Evolutionary conservation across 1,284 basidiomycete genomes (phyloP).

Genomic region (Fomitopsis palustris): DNA sequence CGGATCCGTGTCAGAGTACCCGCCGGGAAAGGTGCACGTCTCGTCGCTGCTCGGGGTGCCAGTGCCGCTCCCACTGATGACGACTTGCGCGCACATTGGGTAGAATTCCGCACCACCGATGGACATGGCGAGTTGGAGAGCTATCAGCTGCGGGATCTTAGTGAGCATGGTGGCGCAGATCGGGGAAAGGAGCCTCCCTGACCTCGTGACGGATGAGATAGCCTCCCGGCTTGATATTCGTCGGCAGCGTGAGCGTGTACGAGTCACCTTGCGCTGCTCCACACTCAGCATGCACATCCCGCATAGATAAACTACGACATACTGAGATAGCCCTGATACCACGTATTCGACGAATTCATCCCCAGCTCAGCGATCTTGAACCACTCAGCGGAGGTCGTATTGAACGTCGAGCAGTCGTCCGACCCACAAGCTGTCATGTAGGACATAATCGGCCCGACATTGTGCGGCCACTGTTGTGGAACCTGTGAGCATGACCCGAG

Average conservation of each 20-base stretch:
- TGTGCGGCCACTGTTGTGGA: conserved; percentile 59
- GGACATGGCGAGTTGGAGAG: conserved; percentile 53
- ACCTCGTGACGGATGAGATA: conserved; percentile 69
- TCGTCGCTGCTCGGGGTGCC: conserved; percentile 38
- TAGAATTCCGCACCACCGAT: conserved; percentile 68
- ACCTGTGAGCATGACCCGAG: not conserved
- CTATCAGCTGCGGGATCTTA: conserved; percentile 43
- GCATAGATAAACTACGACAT: not conserved
- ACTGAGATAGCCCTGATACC: conserved; percentile 40
- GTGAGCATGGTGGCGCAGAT: not conserved
- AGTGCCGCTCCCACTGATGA: conserved; percentile 46
- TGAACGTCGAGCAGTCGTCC: conserved; percentile 55
- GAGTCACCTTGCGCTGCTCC: conserved; percentile 34
- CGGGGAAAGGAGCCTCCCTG: not conserved
- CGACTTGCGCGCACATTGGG: conserved; percentile 60
- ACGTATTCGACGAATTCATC: conserved; percentile 30
- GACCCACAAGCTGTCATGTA: conserved; percentile 66
- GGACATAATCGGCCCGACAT: conserved; percentile 67
- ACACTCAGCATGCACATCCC: not conserved
- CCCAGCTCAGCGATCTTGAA: conserved; percentile 63
- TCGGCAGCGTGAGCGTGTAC: conserved; percentile 50
- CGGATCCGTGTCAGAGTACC: conserved; percentile 57
- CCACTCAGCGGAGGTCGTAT: conserved; percentile 57
- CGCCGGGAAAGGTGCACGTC: conserved; percentile 60
- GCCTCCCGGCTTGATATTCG: conserved; percentile 51